phyloP scores from a whole-genome alignment of 2,329 filamentous ascomycete genomes.

The Trichoderma arundinaceum region DNA sequence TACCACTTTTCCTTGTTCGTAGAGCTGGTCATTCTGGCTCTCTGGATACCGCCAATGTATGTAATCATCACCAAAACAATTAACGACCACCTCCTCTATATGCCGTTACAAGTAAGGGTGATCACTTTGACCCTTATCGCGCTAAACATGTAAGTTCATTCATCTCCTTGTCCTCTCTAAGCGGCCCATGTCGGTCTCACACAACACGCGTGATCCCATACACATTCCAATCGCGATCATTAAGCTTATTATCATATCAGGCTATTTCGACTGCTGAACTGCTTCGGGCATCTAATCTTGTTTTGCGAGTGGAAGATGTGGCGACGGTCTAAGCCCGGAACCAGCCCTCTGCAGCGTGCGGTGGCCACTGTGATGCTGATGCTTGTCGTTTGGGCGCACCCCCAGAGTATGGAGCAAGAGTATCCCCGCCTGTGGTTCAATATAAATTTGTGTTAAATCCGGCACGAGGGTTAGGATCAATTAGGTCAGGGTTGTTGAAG shows the following conservation, averaged over 20 bases:
- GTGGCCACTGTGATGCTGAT: conserved; percentile 41
- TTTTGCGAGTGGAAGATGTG: conserved; percentile 48
- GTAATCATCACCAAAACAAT: conserved; percentile 35
- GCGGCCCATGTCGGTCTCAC: background rate
- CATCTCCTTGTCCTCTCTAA: too few relatives aligned
- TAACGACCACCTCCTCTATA: background rate
- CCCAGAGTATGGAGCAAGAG: conserved; percentile 48
- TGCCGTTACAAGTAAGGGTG: background rate
- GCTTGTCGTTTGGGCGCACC: conserved; percentile 51
- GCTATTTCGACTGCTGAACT: conserved; percentile 48
- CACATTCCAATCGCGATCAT: background rate
- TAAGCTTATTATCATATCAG: conserved; percentile 35
- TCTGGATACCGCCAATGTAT: conserved; percentile 40
- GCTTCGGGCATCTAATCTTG: conserved; percentile 48
- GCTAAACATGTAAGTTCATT: conserved; percentile 47
- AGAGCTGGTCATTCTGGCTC: conserved; percentile 40
- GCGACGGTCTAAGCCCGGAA: conserved; percentile 43
- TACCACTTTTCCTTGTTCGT: conserved; percentile 48
- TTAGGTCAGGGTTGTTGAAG: too few relatives aligned
- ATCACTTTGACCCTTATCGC: conserved; percentile 43
- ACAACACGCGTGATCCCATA: background rate
- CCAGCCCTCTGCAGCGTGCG: conserved; percentile 37
- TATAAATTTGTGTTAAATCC: background rate
- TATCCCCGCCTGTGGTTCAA: conserved; percentile 44
- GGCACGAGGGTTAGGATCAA: background rate